Conservation (phyloP, 192 early-diverging fungal genomes). For the Entophlyctis helioformis region DNA sequence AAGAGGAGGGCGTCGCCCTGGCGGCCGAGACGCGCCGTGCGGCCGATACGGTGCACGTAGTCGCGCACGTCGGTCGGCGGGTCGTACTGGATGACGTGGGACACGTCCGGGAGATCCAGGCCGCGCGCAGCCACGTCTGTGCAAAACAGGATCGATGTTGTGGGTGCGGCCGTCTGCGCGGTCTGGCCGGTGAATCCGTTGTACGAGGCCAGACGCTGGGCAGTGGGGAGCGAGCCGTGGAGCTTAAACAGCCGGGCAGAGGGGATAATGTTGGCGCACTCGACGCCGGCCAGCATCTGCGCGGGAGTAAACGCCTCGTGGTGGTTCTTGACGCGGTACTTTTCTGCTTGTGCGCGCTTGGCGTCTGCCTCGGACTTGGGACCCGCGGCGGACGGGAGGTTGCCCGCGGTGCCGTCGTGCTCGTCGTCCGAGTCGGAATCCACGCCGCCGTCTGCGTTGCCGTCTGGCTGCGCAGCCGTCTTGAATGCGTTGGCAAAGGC, state of each 20-base stretch:
- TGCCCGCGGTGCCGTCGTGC: constrained; percentile 6
- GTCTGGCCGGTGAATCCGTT: constrained; percentile 47
- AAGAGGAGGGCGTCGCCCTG: constrained; percentile 78
- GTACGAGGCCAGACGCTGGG: constrained; percentile 64
- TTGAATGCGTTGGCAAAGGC: constrained; percentile 52
- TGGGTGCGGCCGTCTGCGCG: constrained; percentile 35
- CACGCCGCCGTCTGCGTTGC: constrained; percentile 5
- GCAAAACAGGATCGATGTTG: constrained; percentile 84
- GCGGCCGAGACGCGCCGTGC: constrained; percentile 89
- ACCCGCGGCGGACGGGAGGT: no score
- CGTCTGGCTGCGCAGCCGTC: not conserved
- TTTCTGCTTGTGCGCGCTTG: not conserved
- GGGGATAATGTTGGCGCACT: no score
- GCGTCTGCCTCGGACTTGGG: constrained; percentile 2
- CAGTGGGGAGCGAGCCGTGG: constrained; percentile 80
- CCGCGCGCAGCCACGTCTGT: constrained; percentile 98
- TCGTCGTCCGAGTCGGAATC: constrained; percentile 14
- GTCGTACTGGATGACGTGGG: constrained; percentile 90
- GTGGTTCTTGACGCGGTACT: no score
- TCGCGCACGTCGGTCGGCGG: constrained; percentile 86
- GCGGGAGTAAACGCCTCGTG: no score
- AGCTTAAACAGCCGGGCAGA: constrained; percentile 66
- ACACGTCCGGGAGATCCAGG: constrained; percentile 89
- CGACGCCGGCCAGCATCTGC: no score
- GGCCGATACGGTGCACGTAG: constrained; percentile 94